Evolutionary conservation across 495 filamentous ascomycete genomes (phyloP).

Genomic region (Penicillium mononematosum): DNA sequence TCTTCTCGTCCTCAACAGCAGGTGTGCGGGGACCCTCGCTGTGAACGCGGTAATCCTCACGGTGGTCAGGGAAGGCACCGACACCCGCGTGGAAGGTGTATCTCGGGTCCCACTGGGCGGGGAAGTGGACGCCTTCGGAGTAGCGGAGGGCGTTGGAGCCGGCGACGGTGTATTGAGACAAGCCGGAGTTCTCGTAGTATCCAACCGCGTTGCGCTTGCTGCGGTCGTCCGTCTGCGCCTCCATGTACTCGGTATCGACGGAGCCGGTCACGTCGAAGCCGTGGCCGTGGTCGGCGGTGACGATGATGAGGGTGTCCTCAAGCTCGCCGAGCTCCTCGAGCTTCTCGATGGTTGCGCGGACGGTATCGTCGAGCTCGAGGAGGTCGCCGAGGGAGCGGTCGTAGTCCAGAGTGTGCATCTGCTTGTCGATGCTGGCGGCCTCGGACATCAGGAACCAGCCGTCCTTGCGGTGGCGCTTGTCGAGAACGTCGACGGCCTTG

Average conservation of each 20-base stretch:
- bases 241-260: conserved; percentile 58
- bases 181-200: conserved; percentile 61
- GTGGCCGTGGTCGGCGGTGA: conserved; percentile 76
- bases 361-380: conserved; percentile 72
- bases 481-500: conserved; percentile 70
- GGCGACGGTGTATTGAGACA: conserved; percentile 63
- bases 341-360: conserved; percentile 63
- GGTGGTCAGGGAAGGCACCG: conserved; percentile 62
- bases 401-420: conserved; percentile 76
- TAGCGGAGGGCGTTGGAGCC: conserved; percentile 47
- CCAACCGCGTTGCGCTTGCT: conserved; percentile 66
- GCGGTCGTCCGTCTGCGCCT: conserved; percentile 57
- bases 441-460: conserved; percentile 79
- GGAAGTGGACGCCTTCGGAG: conserved; percentile 66
- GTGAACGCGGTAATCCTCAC: conserved; percentile 65
- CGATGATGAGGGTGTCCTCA: conserved; percentile 66
- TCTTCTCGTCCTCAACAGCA: conserved; percentile 41
- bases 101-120: conserved; percentile 71
- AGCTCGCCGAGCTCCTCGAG: conserved; percentile 55
- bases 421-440: conserved; percentile 74
- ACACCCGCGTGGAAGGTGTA: conserved; percentile 68
- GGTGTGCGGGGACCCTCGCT: conserved; percentile 55
- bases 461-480: conserved; percentile 57
- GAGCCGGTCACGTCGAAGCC: conserved; percentile 65
- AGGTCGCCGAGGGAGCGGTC: conserved; percentile 73